phyloP scores from a whole-genome alignment of 2,329 filamentous ascomycete genomes.

The Leptographium procerum region DNA sequence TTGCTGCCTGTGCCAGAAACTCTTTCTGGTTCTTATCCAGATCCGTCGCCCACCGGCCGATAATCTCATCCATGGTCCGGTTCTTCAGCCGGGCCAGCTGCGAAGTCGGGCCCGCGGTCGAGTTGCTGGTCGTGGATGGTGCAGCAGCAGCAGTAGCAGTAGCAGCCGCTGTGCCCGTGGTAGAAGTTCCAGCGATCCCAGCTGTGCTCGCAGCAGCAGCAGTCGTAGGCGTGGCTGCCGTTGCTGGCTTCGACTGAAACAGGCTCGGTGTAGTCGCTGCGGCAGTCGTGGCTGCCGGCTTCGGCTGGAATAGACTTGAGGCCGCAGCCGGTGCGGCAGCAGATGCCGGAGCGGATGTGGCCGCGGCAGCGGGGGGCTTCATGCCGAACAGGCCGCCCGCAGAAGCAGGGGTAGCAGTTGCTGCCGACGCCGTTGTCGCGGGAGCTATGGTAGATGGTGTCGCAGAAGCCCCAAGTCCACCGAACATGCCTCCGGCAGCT shows the following conservation, averaged over 20 bases:
- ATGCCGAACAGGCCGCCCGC: slow-evolving; percentile 1
- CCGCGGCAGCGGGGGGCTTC: slow-evolving; percentile 17
- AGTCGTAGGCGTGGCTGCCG: slow-evolving; percentile 17
- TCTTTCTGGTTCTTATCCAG: slow-evolving; percentile 94
- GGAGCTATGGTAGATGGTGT: background rate
- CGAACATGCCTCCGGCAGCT: background rate
- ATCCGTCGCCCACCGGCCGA: slow-evolving; percentile 92
- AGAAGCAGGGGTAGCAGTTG: background rate
- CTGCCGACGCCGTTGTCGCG: background rate
- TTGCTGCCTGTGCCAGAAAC: slow-evolving; percentile 80
- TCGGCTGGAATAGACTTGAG: slow-evolving; percentile 8
- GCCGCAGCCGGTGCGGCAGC: slow-evolving; percentile 10
- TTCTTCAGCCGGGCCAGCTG: slow-evolving; percentile 88
- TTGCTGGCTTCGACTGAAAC: slow-evolving; percentile 6
- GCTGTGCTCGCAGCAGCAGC: slow-evolving; percentile 25
- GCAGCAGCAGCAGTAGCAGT: background rate
- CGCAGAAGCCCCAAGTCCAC: background rate
- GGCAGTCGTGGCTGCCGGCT: slow-evolving; percentile 2
- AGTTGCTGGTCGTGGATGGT: slow-evolving; percentile 30
- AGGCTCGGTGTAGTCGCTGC: slow-evolving; percentile 1
- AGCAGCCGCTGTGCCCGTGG: background rate
- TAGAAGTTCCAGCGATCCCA: slow-evolving; percentile 8
- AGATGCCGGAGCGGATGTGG: slow-evolving; percentile 7
- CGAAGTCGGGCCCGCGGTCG: slow-evolving; percentile 70
- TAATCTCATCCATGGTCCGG: slow-evolving; percentile 98